These are phyloP conservation scores for Kregervanrija pseudodelftensis DNA, from an alignment of 805 yeast species.

Conservation along the genomic window DNA sequence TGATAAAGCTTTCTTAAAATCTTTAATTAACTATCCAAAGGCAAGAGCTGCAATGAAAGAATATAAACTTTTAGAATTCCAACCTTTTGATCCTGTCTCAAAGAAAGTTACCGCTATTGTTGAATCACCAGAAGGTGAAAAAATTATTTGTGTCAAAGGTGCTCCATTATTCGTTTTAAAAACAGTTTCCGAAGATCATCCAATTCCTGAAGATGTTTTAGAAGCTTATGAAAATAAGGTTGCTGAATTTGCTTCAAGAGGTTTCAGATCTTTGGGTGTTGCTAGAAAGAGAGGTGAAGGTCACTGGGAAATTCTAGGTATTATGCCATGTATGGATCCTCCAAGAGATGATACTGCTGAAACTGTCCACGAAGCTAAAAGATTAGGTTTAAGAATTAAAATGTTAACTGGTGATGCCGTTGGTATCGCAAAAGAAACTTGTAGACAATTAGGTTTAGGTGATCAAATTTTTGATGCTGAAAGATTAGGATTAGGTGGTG, in stretches of 20 bases:
- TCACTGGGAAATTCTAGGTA: slow-evolving; percentile 95
- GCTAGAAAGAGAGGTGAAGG: slow-evolving; percentile 98
- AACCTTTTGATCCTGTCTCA: slow-evolving; percentile 95
- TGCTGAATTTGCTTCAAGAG: slow-evolving; percentile 95
- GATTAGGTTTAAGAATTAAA: slow-evolving; percentile 88
- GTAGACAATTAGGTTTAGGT: slow-evolving; percentile 94
- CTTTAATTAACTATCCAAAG: slow-evolving; percentile 76
- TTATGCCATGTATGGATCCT: slow-evolving; percentile 98
- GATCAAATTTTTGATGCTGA: slow-evolving; percentile 94
- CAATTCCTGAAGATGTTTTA: slow-evolving; percentile 86
- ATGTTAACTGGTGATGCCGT: slow-evolving; percentile 99
- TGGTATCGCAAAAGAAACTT: slow-evolving; percentile 96
- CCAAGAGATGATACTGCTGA: slow-evolving; percentile 97
- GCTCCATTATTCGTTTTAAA: slow-evolving; percentile 93
- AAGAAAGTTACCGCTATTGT: slow-evolving; percentile 92
- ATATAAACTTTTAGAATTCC: slow-evolving; percentile 91
- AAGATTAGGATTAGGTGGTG: slow-evolving; percentile 89
- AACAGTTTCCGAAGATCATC: slow-evolving; percentile 95
- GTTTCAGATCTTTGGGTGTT: slow-evolving; percentile 97
- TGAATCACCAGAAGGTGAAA: slow-evolving; percentile 92
- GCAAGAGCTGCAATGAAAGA: slow-evolving; percentile 86
- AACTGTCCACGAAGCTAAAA: slow-evolving; percentile 85
- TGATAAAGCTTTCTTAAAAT: slow-evolving; percentile 87
- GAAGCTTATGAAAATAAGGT: slow-evolving; percentile 94
- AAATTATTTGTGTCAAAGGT: slow-evolving; percentile 93